phyloP scores from a whole-genome alignment of 1,284 basidiomycete species.

The Amylostereum areolatum region DNA sequence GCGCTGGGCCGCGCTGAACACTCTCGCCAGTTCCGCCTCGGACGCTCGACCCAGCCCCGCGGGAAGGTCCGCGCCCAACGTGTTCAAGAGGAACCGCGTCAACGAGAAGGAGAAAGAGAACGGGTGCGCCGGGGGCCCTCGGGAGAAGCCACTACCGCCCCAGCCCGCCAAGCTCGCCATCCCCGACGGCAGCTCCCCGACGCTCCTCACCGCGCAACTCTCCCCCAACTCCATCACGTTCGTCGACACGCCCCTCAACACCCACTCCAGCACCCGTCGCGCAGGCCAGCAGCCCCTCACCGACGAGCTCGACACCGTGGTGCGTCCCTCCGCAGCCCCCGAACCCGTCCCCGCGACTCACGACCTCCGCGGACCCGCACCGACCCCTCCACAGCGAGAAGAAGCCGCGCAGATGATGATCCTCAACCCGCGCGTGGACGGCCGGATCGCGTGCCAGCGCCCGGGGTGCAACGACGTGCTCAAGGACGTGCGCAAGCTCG shows the following conservation, averaged over 20 bases:
- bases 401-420: slow-evolving; percentile 37
- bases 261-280: background rate
- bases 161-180: background rate
- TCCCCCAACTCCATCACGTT: slow-evolving; percentile 9
- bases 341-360: background rate
- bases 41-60: background rate
- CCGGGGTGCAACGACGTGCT: slow-evolving; percentile 45
- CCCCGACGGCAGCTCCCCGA: background rate
- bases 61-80: too few species aligned
- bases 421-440: slow-evolving; percentile 19
- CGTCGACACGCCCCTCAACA: slow-evolving; percentile 3
- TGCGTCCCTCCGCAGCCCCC: slow-evolving; percentile 17
- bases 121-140: slow-evolving; percentile 4
- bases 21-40: background rate
- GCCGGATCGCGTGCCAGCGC: slow-evolving; percentile 40
- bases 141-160: slow-evolving; percentile 9
- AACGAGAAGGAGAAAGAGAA: slow-evolving; percentile 6
- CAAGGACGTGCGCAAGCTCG: slow-evolving; percentile 39
- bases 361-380: background rate
- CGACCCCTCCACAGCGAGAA: slow-evolving; percentile 23
- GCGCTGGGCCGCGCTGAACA: slow-evolving; percentile 11
- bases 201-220: slow-evolving; percentile 6
- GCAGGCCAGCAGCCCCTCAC: slow-evolving; percentile 23
- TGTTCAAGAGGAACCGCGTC: background rate
- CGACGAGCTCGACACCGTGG: slow-evolving; percentile 33